Percentiles rank a stretch among this genome's conserved stretches.
Evolutionary conservation across 2,329 filamentous ascomycete species (phyloP).

Genomic region (Cadophora sp.): DNA sequence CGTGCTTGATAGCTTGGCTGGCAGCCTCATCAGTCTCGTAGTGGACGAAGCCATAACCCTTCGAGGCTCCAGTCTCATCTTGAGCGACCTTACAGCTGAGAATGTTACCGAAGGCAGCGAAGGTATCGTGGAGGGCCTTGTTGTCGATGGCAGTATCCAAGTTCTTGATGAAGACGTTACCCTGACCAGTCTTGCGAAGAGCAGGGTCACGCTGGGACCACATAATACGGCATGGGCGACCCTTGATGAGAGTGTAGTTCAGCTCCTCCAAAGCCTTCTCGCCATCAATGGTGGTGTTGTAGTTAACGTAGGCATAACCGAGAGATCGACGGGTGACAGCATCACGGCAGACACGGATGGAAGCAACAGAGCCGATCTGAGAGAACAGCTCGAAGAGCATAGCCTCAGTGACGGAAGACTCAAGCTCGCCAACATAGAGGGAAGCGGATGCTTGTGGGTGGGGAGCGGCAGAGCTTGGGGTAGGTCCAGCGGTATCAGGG

Average conservation of each 20-base stretch:
- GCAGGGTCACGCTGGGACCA: constrained; percentile 99
- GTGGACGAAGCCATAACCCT: constrained; percentile 99
- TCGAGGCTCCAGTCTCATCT: constrained; percentile 95
- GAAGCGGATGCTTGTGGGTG: constrained; percentile 94
- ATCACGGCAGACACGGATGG: constrained; percentile 99
- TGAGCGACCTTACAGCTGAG: constrained; percentile 99
- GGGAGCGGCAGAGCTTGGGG: constrained; percentile 73
- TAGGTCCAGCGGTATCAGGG: constrained; percentile 69
- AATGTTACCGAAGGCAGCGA: constrained; percentile 98
- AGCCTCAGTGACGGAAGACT: constrained; percentile 96
- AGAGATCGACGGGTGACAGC: constrained; percentile 98
- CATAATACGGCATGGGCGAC: constrained; percentile 99
- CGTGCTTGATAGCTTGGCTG: constrained; percentile 96
- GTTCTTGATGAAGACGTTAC: constrained; percentile 99
- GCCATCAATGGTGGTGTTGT: constrained; percentile 95
- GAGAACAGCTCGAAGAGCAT: constrained; percentile 99
- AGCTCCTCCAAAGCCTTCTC: constrained; percentile 99
- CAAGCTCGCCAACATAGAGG: constrained; percentile 98
- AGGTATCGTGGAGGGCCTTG: constrained; percentile 99
- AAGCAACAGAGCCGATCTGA: constrained; percentile 97
- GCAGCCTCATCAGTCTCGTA: constrained; percentile 99
- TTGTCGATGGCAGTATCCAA: constrained; percentile 98
- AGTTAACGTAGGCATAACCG: constrained; percentile 99
- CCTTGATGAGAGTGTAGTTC: constrained; percentile 99
- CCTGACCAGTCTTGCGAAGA: constrained; percentile 98